These are phyloP conservation scores for Dendrocalamus sinicus DNA, from an alignment of 176 grass and related monocot species.

Conservation along the genomic window DNA sequence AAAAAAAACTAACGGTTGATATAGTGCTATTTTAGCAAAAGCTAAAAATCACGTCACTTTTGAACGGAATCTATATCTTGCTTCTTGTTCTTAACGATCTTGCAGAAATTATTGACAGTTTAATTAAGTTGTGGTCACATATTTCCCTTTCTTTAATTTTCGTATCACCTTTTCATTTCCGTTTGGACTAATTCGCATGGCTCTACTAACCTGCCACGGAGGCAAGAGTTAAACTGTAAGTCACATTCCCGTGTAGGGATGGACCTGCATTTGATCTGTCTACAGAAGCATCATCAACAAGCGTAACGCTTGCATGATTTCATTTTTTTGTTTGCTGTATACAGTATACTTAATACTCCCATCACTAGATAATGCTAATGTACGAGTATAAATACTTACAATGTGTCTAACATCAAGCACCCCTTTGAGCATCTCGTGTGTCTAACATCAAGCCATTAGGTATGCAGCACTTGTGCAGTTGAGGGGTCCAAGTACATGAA, in stretches of 20 bases:
- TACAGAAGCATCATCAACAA: background rate
- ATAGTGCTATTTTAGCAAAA: too few relatives aligned
- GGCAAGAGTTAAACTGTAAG: background rate
- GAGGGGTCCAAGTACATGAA: too few relatives aligned
- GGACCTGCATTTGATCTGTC: background rate
- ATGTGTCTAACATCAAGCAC: too few relatives aligned
- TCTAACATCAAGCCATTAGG: too few relatives aligned
- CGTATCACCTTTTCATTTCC: background rate
- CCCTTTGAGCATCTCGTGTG: too few relatives aligned
- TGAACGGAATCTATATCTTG: too few relatives aligned
- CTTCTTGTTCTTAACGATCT: background rate
- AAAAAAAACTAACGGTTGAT: too few relatives aligned
- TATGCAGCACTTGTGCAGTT: too few relatives aligned
- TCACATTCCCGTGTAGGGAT: conserved; percentile 19
- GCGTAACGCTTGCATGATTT: background rate
- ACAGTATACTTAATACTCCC: background rate
- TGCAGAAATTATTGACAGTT: too few relatives aligned
- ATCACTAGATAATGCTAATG: background rate
- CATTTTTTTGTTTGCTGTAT: background rate
- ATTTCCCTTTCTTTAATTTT: background rate
- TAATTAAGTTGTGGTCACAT: conserved; percentile 6
- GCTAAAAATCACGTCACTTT: too few relatives aligned
- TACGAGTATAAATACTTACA: too few relatives aligned
- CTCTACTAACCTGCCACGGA: conserved; percentile 7
- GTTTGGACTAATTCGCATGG: background rate